Evolutionary conservation across 2,329 filamentous ascomycete genomes (phyloP), one percentile per base, ranked within the genome.

Genomic region (Xylariaceae sp.): DNA sequence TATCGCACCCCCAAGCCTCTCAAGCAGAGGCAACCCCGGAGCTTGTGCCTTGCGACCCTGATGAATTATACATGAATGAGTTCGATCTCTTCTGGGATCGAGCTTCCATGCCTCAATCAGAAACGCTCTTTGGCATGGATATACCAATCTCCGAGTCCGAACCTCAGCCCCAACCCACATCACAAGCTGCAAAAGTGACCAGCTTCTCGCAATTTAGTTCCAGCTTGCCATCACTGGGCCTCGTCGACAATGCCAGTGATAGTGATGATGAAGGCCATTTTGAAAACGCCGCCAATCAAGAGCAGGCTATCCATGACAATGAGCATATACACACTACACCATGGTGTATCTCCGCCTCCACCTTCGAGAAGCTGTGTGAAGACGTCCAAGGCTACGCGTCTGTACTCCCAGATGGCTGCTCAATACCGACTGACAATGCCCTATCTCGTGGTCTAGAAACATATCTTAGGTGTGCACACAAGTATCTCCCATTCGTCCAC

Each of bases 401-500:
- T 58, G 70, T 78, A 47, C 74, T 81, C 39, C 78, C 78, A 8
- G 75, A 75, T 50, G 72, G 72, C 1, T 82, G 81, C 58, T 69
- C 75, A 23, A 73, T 79, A n/a, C 79, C 79, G 3, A 79, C 79
- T 16, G 73, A 76, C 28, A 77, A 81, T 66, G 74, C 75, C 0
- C 63, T 82, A 28, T 79, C 76, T 36, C 72, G 79, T 9, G 81
- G 79, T 57, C 73, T 82, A 56, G 78, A 79, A n/a, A 77, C 77
- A 9, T 82, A 81, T 66, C 76, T 82, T 39, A 79, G 79, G 51
- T 78, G 79, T 11, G 69, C 80, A 49, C 79, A 81, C 46, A 77
- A 80, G 44, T 79, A 80, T 65, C 72, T 82, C 44, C 79, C 80
- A 3, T 82, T 82, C 56, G 76, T 82, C 9, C 80, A 82, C 62